A percentile compares a stretch with the other conserved stretches of the same genome.
These are phyloP conservation scores for Henningerozyma blattae DNA, from an alignment of 805 yeast species.

Conservation along the genomic window DNA sequence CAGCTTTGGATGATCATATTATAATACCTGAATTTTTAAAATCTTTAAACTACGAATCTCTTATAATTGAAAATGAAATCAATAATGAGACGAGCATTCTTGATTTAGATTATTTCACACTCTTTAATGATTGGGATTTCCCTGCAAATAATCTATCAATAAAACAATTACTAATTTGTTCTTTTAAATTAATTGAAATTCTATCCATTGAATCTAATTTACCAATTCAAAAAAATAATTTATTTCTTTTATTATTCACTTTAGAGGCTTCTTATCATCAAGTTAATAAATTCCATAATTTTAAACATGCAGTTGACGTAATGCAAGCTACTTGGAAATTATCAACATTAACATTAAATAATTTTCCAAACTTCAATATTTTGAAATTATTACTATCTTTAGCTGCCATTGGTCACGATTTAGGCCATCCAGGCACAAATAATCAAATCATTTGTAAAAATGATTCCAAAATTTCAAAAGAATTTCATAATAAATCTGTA, in stretches of 20 bases:
- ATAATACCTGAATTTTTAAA: neutral
- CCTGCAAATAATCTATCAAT: slow-evolving; percentile 17
- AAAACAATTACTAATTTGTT: slow-evolving; percentile 18
- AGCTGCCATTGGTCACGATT: slow-evolving; percentile 89
- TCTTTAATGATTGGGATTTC: slow-evolving; percentile 20
- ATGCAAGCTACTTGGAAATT: slow-evolving; percentile 77
- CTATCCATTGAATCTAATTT: slow-evolving; percentile 10
- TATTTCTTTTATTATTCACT: slow-evolving; percentile 50
- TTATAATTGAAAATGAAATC: slow-evolving; percentile 1
- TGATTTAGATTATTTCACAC: slow-evolving; percentile 7
- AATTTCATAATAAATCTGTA: slow-evolving; percentile 55
- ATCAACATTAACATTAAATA: slow-evolving; percentile 11
- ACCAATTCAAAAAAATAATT: slow-evolving; percentile 29
- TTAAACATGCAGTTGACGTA: slow-evolving; percentile 92
- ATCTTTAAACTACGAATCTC: slow-evolving; percentile 7
- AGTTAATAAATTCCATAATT: slow-evolving; percentile 88
- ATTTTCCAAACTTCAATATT: slow-evolving; percentile 13
- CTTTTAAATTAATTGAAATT: slow-evolving; percentile 13
- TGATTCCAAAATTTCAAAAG: slow-evolving; percentile 48
- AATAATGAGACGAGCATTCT: neutral
- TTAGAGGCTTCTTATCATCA: slow-evolving; percentile 70
- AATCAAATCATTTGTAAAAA: slow-evolving; percentile 53
- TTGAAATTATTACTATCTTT: slow-evolving; percentile 53
- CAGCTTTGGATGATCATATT: too few relatives aligned
- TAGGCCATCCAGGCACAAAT: slow-evolving; percentile 95